Base-by-base conservation (phyloP, 2,329 filamentous ascomycete species). In the Bipolaris cookei region DNA sequence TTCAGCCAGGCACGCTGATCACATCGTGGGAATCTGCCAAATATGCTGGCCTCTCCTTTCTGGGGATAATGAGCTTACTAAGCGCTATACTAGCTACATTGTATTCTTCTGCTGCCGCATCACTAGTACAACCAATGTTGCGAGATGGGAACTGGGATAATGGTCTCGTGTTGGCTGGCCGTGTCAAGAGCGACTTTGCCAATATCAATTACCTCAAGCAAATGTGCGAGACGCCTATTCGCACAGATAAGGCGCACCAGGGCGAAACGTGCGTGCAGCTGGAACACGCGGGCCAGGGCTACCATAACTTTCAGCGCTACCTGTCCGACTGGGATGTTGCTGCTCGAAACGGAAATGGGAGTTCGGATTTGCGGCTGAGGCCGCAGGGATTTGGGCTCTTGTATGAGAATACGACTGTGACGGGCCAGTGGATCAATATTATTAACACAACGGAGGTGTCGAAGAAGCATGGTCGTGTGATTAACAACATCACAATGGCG, bases 401-500 rank as follows among this genome's bases (percentile, higher is more conserved):
- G 1, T 85, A 85, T 58, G 89, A 92, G 56, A 92, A 92, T 62
- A 91, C 88, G 0, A 92, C 89, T 0, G 80, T 93, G 52, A 81
- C 77, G 1, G 88, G 86, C 0, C 81, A 85, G 1, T 95, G 90
- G 90, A 86, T 92, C 35, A 82, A 89, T 54, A 76, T 81, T 7
- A 76, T 81, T 32, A 80, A 90, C 53, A 82, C 87, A 16, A 80
- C 80, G 0, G 72, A 77, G 3, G 77, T 80, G 0, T 88, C 82
- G 3, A 69, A 79, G 4, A 69, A 80, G 10, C 72, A 84, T 51
- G 76, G 79, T 0, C 81, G 89, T 23, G 81, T 89, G 35, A 79
- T 94, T 66, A 90, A 92, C 70, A 92, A 93, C 61, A 85, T 92
- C 23, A 90, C 88, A 0, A 81, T 93, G 63, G 89, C 90, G 0